Evolutionary conservation across 2,329 filamentous ascomycete species (phyloP).

Genomic region (Neofusicoccum sp.): DNA sequence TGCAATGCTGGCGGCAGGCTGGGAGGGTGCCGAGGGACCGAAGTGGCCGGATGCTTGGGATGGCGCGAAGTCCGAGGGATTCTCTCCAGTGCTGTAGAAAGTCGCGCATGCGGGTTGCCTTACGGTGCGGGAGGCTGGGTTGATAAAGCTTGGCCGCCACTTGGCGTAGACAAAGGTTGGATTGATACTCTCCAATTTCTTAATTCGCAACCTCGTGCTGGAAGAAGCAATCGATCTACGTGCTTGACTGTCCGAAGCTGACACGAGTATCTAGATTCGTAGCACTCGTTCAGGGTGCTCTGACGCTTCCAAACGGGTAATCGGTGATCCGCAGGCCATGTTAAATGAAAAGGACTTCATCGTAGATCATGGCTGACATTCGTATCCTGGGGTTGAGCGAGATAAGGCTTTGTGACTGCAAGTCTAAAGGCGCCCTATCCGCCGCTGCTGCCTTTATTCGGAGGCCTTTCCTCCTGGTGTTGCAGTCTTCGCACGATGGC

Average conservation of each 20-base stretch:
- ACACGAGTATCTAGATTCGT: not conserved
- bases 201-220: not conserved
- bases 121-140: not conserved
- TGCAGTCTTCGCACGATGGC: not conserved
- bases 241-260: not conserved
- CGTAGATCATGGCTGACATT: not conserved
- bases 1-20: conserved; percentile 58
- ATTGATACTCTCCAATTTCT: not conserved
- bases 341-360: conserved; percentile 3
- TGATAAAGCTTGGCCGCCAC: not conserved
- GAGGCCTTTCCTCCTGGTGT: not conserved
- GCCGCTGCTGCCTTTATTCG: not conserved
- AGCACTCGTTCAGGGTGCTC: not conserved
- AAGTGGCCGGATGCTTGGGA: conserved; percentile 52
- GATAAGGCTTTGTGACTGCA: not conserved
- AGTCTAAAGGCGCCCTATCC: not conserved
- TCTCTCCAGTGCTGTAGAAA: conserved; percentile 32
- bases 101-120: not conserved
- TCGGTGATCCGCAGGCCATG: not conserved
- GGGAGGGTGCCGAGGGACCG: conserved; percentile 50
- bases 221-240: not conserved
- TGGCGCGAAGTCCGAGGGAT: conserved; percentile 48
- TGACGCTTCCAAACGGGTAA: not conserved
- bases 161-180: not conserved
- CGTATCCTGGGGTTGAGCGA: not conserved